Evolutionary conservation across 169 alveolate species (phyloP).

Genomic region (Prorocentrum cordatum): DNA sequence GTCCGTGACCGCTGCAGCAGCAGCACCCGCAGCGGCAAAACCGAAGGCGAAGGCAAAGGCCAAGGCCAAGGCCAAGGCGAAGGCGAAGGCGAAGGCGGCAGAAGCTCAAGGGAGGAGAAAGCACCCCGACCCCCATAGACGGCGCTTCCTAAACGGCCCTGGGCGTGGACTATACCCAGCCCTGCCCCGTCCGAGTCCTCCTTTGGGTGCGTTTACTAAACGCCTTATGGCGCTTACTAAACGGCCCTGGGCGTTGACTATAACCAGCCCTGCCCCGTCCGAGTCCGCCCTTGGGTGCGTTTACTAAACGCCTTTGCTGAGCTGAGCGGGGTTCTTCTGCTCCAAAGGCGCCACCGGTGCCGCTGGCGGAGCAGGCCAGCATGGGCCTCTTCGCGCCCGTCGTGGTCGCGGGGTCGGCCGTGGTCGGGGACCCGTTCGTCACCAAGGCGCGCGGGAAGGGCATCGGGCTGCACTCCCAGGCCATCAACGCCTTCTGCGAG

Average conservation of each 20-base stretch:
- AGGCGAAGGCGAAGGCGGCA: not conserved
- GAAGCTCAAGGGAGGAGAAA: not conserved
- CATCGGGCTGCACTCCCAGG: conserved; percentile 20
- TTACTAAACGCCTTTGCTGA: no score
- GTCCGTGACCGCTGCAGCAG: not conserved
- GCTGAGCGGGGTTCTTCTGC: no score
- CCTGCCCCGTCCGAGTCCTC: no score
- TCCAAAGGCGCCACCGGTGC: not conserved
- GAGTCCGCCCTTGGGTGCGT: no score
- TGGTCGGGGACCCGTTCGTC: conserved; percentile 1
- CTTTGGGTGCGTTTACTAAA: no score
- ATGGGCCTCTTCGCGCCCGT: conserved; percentile 7
- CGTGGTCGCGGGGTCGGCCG: not conserved
- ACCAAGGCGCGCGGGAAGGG: not conserved
- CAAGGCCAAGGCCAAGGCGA: conserved; percentile 11
- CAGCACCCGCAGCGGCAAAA: not conserved
- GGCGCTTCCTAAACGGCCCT: no score
- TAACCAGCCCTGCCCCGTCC: no score
- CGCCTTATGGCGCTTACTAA: not conserved
- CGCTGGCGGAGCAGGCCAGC: not conserved
- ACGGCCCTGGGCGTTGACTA: not conserved
- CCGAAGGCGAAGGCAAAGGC: not conserved
- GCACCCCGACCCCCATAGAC: no score
- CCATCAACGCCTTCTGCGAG: conserved; percentile 1
- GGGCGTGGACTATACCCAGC: no score